Percentiles rank a stretch among this genome's conserved stretches.
Evolutionary conservation across 2,329 filamentous ascomycete genomes (phyloP).

Genomic region (Ophiostoma sp.): DNA sequence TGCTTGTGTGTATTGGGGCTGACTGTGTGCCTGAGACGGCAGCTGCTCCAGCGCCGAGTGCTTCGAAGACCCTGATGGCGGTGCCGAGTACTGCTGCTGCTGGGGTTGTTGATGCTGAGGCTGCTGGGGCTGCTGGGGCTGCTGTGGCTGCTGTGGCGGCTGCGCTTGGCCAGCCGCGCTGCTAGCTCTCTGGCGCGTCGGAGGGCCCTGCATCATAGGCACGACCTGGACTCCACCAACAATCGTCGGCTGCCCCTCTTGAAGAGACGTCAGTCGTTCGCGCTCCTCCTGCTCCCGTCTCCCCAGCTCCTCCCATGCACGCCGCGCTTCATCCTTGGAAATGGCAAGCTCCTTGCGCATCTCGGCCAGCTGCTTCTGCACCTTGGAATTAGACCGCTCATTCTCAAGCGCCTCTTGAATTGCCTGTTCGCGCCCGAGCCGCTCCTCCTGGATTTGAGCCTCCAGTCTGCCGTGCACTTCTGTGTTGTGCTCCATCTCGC

Average conservation of each 20-base stretch:
- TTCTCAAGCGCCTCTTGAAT: slow-evolving; percentile 61
- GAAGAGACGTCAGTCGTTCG: slow-evolving; percentile 76
- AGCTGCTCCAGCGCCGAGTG: slow-evolving; percentile 32
- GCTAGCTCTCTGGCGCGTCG: slow-evolving; percentile 33
- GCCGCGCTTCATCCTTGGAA: slow-evolving; percentile 88
- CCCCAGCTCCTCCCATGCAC: slow-evolving; percentile 96
- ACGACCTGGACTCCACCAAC: slow-evolving; percentile 94
- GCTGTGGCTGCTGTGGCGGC: slow-evolving; percentile 30
- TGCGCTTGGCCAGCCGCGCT: slow-evolving; percentile 34
- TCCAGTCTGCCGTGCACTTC: slow-evolving; percentile 81
- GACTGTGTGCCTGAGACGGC: slow-evolving; percentile 12
- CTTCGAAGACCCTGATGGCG: background rate
- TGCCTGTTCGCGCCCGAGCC: slow-evolving; percentile 62
- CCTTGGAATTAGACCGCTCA: slow-evolving; percentile 62
- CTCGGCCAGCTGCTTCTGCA: slow-evolving; percentile 75
- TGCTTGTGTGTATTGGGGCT: slow-evolving; percentile 6
- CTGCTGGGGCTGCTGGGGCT: slow-evolving; percentile 30
- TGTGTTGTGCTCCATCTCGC: slow-evolving; percentile 77
- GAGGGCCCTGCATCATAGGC: slow-evolving; percentile 73
- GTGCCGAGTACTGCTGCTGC: slow-evolving; percentile 32
- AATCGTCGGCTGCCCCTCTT: slow-evolving; percentile 79
- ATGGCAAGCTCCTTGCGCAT: slow-evolving; percentile 91
- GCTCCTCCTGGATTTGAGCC: slow-evolving; percentile 66
- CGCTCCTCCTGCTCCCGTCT: slow-evolving; percentile 89
- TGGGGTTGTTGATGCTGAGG: slow-evolving; percentile 11